Base-by-base conservation (phyloP, 176 grass and related monocot species). In the Triticum turgidum region DNA sequence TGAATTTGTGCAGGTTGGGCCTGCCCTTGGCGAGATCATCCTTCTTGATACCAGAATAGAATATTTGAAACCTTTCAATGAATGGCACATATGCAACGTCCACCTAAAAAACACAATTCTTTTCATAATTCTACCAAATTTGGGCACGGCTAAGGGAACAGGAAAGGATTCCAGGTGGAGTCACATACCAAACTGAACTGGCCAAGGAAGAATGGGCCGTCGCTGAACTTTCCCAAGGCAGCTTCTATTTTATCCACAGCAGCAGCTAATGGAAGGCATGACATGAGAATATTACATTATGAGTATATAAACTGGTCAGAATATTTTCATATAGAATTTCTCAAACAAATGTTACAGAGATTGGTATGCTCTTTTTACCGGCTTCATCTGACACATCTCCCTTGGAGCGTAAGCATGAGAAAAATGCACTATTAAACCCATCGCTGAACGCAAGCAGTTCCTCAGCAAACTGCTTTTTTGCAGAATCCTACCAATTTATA, bases 171-270 rank as follows among this genome's bases (percentile, higher is more conserved):
- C 13, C 39, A 34, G 44, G 8, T 58, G 4, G 47, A 13, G 58
- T 72, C 44, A 61, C 68, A 71, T 82, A 98, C 96, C 84, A 98
- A 69, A 86, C 96, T 98, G 80, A 98, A 94, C 54, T 92, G 81
- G 38, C 93, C 96, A 54, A 98, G 93, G 84, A 94, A 95, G 83
- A 98, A 95, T 1, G 88, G 93, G 0, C 93, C 96, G 4, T 98
- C 96, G n/a, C 45, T 82, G 76, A 92, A 98, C 73, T 95, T 94
- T 21, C 86, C 90, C 27, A 98, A 67, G 21, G 84, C 82, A 33
- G 78, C 91, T 94, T 98, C 93, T 83, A 98, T 78, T 77, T 94
- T 98, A 69, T 95, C 91, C 56, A 89, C 77, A 67, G 89, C 79
- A 92, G 86, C 86, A 86, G 83, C 96, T 98, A 70, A 81, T 69